These are phyloP conservation scores for Auricularia heimuer DNA, from an alignment of 768 basidiomycete species.

Conservation along the genomic window DNA sequence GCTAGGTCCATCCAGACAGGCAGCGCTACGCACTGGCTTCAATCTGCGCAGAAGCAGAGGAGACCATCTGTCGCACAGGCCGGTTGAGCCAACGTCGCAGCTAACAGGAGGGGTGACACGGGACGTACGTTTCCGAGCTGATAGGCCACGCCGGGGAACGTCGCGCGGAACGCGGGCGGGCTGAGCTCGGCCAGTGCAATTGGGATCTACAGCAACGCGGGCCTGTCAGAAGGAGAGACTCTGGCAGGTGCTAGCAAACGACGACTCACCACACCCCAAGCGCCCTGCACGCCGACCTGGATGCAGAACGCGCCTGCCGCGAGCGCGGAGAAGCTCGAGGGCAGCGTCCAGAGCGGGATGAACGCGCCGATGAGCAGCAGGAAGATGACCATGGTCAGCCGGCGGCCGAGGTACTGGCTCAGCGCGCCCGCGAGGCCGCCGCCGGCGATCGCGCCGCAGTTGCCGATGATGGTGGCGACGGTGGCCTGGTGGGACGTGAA, in stretches of 20 bases:
- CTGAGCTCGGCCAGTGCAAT: conserved; percentile 31
- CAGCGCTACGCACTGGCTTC: conserved; percentile 16
- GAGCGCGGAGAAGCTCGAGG: conserved; percentile 54
- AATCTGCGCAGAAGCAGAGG: conserved; percentile 30
- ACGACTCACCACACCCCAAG: conserved; percentile 69
- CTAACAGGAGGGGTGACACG: not conserved
- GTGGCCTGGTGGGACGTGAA: conserved; percentile 51
- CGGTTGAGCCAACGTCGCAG: not conserved
- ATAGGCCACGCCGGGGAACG: conserved; percentile 29
- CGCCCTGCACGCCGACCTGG: conserved; percentile 84
- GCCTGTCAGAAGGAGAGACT: too few species aligned
- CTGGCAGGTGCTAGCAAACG: too few species aligned
- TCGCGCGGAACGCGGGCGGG: conserved; percentile 33
- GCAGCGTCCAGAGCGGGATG: conserved; percentile 82
- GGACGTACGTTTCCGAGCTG: conserved; percentile 22
- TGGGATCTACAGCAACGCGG: conserved; percentile 12
- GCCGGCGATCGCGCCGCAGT: conserved; percentile 49
- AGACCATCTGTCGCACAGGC: conserved; percentile 20
- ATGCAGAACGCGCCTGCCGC: conserved; percentile 80
- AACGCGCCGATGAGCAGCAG: conserved; percentile 47
- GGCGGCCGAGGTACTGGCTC: conserved; percentile 70
- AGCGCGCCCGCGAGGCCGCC: conserved; percentile 62
- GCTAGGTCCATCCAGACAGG: not conserved
- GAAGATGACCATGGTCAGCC: conserved; percentile 68
- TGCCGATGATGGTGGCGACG: conserved; percentile 74